Evolutionary conservation across 768 basidiomycete species (phyloP), one percentile per base, ranked within the genome.

Genomic region (Rhizopogon sp.): DNA sequence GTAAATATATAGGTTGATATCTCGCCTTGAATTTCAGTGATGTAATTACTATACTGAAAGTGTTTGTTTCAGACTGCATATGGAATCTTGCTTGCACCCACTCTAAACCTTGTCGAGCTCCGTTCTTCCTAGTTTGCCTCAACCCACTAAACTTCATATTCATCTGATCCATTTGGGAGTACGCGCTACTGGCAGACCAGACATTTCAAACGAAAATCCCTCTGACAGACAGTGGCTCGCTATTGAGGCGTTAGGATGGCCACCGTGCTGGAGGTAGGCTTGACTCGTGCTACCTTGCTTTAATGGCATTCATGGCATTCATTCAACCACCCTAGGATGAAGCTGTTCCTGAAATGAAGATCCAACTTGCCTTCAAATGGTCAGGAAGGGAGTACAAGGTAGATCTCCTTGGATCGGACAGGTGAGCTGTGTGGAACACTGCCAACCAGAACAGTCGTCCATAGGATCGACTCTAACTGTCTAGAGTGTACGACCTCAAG

Each of bases 401-500:
- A 53, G 75, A 80, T 53, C 73, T 93, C 8, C 87, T 87, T 6
- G 88, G 88, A 45, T 88, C 88, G 28, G 90, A 93, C 70, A 82
- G 87, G 90, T 86, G 59, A 49, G 52, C 33, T 47, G 56, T 39
- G 49, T 14, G 22, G 25, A 39, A 22, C 35, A 37, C 46, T 49
- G 46, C 20, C 20, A 49, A 20, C 20, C 35, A 37, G 1, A 35
- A 20, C 33, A 7, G 31, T 14, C n/a, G 39, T 25, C 35, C 35
- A 16, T 16, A 6, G 20, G n/a, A 49, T 25, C 17, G 8, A 49
- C 22, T 25, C 49, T 50, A 47, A n/a, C 47, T 50, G 20, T 50
- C 25, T 64, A 94, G 91, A 69, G 81, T 94, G 10, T 89, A 83
- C 62, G 93, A 95, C 64, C 75, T 95, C 60, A 90, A 93, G 70